phyloP scores from a whole-genome alignment of 768 basidiomycete genomes.

The Leucocoprinus leucothites region DNA sequence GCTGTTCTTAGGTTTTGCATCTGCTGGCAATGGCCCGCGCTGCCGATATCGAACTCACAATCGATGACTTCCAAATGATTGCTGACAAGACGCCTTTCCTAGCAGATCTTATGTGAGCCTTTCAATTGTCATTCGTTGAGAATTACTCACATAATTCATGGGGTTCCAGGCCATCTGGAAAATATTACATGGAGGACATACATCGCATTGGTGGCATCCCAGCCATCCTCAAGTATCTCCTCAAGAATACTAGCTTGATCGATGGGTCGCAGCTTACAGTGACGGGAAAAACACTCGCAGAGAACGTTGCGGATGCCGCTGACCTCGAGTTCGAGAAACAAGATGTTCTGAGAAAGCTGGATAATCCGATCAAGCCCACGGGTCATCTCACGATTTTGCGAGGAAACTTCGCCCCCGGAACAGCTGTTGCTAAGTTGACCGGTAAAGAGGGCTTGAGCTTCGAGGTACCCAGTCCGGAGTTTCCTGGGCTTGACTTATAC shows the following conservation, averaged over 20 bases:
- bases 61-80: slow-evolving; percentile 85
- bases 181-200: slow-evolving; percentile 89
- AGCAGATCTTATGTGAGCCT: slow-evolving; percentile 62
- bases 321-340: slow-evolving; percentile 72
- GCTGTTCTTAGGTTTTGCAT: slow-evolving; percentile 74
- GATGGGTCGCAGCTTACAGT: slow-evolving; percentile 85
- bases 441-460: slow-evolving; percentile 89
- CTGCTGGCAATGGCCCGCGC: slow-evolving; percentile 83
- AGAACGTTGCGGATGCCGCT: slow-evolving; percentile 77
- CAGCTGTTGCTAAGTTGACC: slow-evolving; percentile 89
- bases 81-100: slow-evolving; percentile 80
- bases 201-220: slow-evolving; percentile 86
- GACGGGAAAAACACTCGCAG: slow-evolving; percentile 85
- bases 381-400: slow-evolving; percentile 86
- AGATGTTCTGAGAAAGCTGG: slow-evolving; percentile 69
- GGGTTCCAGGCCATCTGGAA: slow-evolving; percentile 66
- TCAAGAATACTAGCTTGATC: slow-evolving; percentile 74
- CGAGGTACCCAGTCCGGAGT: slow-evolving; percentile 44
- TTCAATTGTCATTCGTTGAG: background rate
- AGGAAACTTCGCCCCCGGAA: slow-evolving; percentile 86
- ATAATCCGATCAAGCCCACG: slow-evolving; percentile 80
- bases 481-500: background rate
- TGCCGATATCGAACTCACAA: slow-evolving; percentile 64
- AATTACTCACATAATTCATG: background rate
- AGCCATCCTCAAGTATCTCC: slow-evolving; percentile 78